Conservation (phyloP, 148 eudicot species). For the Polygonum aviculare region DNA sequence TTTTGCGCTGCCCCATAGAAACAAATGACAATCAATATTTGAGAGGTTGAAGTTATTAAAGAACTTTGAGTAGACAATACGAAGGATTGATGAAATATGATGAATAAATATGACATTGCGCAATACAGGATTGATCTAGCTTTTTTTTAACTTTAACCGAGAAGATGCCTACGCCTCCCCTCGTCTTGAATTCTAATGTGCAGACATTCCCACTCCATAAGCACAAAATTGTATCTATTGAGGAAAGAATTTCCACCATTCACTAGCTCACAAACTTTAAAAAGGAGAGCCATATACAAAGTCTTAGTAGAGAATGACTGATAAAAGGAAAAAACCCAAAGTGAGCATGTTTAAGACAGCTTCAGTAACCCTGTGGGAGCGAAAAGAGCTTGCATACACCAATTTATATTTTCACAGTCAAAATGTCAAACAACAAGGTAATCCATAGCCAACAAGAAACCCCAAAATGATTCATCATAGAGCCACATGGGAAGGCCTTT, state of each 20-base stretch:
- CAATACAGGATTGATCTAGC: background rate
- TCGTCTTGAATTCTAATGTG: background rate
- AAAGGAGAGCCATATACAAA: background rate
- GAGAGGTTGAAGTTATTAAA: background rate
- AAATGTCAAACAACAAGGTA: too few relatives aligned
- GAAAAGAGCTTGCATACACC: too few relatives aligned
- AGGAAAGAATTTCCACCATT: too few relatives aligned
- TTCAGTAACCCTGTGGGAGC: too few relatives aligned
- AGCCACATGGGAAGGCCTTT: too few relatives aligned
- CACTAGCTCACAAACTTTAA: background rate
- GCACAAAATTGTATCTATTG: background rate
- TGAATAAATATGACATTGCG: background rate
- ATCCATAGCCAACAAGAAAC: too few relatives aligned
- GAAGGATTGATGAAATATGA: background rate
- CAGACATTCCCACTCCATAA: background rate
- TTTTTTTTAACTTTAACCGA: too few relatives aligned
- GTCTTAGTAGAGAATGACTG: background rate
- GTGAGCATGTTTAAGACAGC: too few relatives aligned
- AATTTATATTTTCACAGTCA: background rate
- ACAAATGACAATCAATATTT: background rate
- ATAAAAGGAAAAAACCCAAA: too few relatives aligned
- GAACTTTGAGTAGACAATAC: background rate
- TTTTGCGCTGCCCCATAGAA: background rate
- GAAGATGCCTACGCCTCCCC: background rate
- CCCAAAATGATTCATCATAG: too few relatives aligned